Conservation (phyloP, 352 stramenopile genomes). For the Globisporangium polare region DNA sequence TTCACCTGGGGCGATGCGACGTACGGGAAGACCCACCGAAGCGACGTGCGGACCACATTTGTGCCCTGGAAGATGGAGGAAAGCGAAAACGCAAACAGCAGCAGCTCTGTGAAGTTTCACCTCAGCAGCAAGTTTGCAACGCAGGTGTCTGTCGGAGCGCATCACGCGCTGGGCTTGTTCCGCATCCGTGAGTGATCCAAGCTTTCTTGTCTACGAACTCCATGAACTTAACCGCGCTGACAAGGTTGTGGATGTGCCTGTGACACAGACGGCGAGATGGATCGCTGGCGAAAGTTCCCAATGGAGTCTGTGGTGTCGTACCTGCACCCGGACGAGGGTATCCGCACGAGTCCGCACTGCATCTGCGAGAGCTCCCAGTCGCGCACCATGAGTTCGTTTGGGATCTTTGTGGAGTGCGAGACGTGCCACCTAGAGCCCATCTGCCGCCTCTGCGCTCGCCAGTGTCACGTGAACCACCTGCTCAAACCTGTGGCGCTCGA, state of each 20-base stretch:
- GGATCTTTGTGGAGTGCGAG: slow-evolving; percentile 44
- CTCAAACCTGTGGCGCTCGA: slow-evolving; percentile 17
- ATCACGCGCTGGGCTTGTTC: slow-evolving; percentile 58
- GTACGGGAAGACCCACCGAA: slow-evolving; percentile 40
- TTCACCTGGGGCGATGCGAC: slow-evolving; percentile 65
- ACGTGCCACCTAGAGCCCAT: slow-evolving; percentile 38
- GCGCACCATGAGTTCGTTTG: slow-evolving; percentile 20
- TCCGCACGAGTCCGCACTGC: slow-evolving; percentile 8
- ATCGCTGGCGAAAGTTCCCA: slow-evolving; percentile 68
- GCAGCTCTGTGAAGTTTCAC: not conserved
- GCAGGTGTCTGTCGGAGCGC: slow-evolving; percentile 49
- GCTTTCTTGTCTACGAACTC: not conserved
- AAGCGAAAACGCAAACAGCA: slow-evolving; percentile 1
- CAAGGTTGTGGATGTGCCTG: not conserved
- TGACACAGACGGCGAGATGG: slow-evolving; percentile 28
- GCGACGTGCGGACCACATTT: slow-evolving; percentile 44
- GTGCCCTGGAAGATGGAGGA: slow-evolving; percentile 53
- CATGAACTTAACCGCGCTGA: not conserved
- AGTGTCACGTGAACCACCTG: slow-evolving; percentile 43
- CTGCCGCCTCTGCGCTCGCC: slow-evolving; percentile 44
- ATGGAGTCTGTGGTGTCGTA: slow-evolving; percentile 16
- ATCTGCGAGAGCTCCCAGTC: slow-evolving; percentile 31
- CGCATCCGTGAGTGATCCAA: slow-evolving; percentile 26
- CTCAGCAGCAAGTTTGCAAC: slow-evolving; percentile 37
- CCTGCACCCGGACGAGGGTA: slow-evolving; percentile 11